Conservation (phyloP, 2,329 filamentous ascomycete species). For the Penicillium psychrosexuale region DNA sequence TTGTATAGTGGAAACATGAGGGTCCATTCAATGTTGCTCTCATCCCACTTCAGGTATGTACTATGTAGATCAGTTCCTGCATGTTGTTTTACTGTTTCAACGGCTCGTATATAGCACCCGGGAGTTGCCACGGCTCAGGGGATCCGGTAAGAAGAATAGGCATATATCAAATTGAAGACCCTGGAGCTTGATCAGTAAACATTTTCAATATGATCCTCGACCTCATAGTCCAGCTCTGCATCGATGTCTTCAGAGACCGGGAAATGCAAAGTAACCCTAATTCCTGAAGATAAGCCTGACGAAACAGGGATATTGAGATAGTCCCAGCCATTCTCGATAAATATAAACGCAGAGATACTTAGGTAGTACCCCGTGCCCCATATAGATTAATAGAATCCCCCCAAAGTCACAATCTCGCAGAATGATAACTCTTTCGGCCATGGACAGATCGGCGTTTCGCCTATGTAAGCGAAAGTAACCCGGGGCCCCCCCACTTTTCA, state of each 20-base stretch:
- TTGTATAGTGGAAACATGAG: neutral
- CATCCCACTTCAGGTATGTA: neutral
- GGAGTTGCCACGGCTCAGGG: neutral
- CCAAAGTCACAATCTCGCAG: neutral
- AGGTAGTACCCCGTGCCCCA: neutral
- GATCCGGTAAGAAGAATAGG: neutral
- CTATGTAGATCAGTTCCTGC: neutral
- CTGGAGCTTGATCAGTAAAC: neutral
- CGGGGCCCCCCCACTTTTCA: neutral
- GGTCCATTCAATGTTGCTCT: neutral
- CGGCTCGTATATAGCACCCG: neutral
- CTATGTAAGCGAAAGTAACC: slow-evolving; percentile 2
- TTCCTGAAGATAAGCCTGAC: neutral
- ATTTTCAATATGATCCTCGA: neutral
- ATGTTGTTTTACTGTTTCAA: neutral
- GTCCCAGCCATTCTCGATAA: neutral
- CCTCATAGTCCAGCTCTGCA: neutral
- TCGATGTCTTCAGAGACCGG: neutral
- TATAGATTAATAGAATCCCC: neutral
- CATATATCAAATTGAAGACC: neutral
- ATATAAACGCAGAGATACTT: neutral
- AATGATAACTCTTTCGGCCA: neutral
- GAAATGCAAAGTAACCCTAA: neutral
- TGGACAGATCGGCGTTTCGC: neutral
- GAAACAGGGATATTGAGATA: neutral